Percentiles rank a stretch among this genome's conserved stretches.
phyloP scores from a whole-genome alignment of 2,329 filamentous ascomycete species.

The Pyricularia grisea region DNA sequence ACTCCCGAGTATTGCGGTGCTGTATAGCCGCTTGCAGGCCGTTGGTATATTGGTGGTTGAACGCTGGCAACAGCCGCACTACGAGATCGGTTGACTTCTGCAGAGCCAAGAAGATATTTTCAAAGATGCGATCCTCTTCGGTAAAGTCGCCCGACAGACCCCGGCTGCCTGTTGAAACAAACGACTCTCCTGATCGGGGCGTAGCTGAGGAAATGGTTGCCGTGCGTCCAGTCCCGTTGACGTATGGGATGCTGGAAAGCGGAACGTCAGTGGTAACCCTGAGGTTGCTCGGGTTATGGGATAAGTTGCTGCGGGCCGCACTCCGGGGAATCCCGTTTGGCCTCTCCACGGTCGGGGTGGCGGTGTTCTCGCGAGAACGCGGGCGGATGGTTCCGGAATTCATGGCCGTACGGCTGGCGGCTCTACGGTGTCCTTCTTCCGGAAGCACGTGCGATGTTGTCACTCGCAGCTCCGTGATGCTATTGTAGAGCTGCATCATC shows the following conservation, averaged over 20 bases:
- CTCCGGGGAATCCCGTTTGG: constrained; percentile 26
- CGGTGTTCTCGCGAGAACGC: constrained; percentile 40
- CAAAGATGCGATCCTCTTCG: constrained; percentile 74
- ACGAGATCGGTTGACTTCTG: constrained; percentile 66
- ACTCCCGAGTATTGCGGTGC: constrained; percentile 41
- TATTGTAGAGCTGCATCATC: constrained; percentile 55
- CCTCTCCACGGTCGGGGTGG: constrained; percentile 43
- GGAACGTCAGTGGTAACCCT: constrained; percentile 48
- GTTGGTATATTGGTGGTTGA: constrained; percentile 56
- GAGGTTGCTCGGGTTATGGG: constrained; percentile 43
- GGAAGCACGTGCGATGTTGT: constrained; percentile 28
- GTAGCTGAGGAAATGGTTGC: constrained; percentile 50
- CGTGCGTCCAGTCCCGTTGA: constrained; percentile 40
- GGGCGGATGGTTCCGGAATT: constrained; percentile 22
- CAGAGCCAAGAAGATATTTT: constrained; percentile 70
- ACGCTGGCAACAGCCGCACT: constrained; percentile 59
- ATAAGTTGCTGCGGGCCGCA: constrained; percentile 25
- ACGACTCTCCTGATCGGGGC: constrained; percentile 75
- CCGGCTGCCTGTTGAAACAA: constrained; percentile 48
- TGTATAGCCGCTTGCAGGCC: constrained; percentile 56
- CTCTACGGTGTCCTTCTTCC: constrained; percentile 15
- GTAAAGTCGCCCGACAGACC: constrained; percentile 51
- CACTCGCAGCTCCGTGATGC: constrained; percentile 56
- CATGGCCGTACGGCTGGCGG: not conserved
- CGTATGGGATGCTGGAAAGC: constrained; percentile 27